Evolutionary conservation across 129 eudicot species (phyloP).

Genomic region (Ambrosia artemisiifolia): DNA sequence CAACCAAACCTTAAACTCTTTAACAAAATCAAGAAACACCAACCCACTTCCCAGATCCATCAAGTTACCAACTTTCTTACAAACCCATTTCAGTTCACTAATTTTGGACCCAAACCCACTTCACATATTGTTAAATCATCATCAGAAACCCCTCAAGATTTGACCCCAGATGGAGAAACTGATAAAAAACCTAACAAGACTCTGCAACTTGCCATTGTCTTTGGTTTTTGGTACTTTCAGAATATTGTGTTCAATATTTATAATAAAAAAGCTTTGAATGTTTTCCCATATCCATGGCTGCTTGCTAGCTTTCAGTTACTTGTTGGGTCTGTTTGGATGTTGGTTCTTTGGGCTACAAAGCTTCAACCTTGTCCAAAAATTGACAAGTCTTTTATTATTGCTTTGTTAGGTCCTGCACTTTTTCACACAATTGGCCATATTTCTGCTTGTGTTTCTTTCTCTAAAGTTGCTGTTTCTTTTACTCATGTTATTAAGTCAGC

Average conservation of each 20-base stretch:
- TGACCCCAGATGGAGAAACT: slow-evolving; percentile 53
- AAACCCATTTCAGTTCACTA: slow-evolving; percentile 23
- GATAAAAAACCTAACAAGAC: slow-evolving; percentile 52
- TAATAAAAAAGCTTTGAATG: slow-evolving; percentile 69
- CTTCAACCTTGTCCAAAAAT: slow-evolving; percentile 76
- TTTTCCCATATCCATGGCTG: slow-evolving; percentile 91
- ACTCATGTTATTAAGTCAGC: slow-evolving; percentile 97
- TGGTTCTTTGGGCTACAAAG: slow-evolving; percentile 70
- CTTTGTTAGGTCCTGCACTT: slow-evolving; percentile 89
- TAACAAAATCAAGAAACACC: slow-evolving; percentile 24
- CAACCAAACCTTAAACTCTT: slow-evolving; percentile 23
- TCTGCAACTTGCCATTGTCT: slow-evolving; percentile 62
- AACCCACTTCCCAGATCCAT: slow-evolving; percentile 42
- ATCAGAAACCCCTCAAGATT: slow-evolving; percentile 48
- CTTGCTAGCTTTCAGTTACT: slow-evolving; percentile 86
- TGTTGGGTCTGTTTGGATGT: slow-evolving; percentile 81
- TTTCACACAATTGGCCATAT: slow-evolving; percentile 97
- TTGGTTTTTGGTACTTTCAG: slow-evolving; percentile 93
- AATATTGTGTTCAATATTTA: slow-evolving; percentile 89
- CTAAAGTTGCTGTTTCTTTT: slow-evolving; percentile 96
- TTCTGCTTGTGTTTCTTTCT: slow-evolving; percentile 97
- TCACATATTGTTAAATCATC: slow-evolving; percentile 42
- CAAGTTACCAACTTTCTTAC: slow-evolving; percentile 12
- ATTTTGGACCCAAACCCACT: slow-evolving; percentile 27
- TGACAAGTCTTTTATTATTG: slow-evolving; percentile 63